A percentile compares a stretch with the other conserved stretches of the same genome.
Conservation (phyloP, 495 filamentous ascomycete species). For the Trichocladium uniseriatum region DNA sequence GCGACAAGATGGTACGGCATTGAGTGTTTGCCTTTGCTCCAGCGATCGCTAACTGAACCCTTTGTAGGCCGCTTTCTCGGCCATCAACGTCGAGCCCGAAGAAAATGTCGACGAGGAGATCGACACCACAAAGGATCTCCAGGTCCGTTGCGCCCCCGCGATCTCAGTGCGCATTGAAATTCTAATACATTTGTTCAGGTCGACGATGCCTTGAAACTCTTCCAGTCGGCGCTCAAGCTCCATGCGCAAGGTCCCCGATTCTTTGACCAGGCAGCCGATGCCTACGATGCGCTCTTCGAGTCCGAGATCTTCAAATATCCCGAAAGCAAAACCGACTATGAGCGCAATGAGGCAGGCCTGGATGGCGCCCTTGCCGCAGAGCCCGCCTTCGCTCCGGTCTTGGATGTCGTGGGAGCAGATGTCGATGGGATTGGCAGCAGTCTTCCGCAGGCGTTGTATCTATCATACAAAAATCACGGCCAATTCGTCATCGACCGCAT, state of each 20-base stretch:
- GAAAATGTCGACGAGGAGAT: slow-evolving; percentile 82
- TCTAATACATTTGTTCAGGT: slow-evolving; percentile 42
- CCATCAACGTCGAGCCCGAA: slow-evolving; percentile 88
- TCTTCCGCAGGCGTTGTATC: slow-evolving; percentile 78
- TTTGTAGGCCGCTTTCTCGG: slow-evolving; percentile 54
- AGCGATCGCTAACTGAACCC: neutral
- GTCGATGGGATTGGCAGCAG: slow-evolving; percentile 68
- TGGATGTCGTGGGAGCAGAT: slow-evolving; percentile 36
- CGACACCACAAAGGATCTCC: slow-evolving; percentile 90
- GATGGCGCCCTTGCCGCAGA: slow-evolving; percentile 34
- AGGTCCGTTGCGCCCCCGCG: slow-evolving; percentile 28
- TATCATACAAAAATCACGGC: slow-evolving; percentile 91
- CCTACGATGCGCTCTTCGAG: slow-evolving; percentile 75
- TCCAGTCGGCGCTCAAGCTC: slow-evolving; percentile 82
- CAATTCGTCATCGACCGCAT: slow-evolving; percentile 77
- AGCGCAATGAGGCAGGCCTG: slow-evolving; percentile 54
- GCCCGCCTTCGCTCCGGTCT: slow-evolving; percentile 27
- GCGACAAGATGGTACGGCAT: slow-evolving; percentile 12
- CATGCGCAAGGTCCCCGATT: slow-evolving; percentile 76
- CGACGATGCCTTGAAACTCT: slow-evolving; percentile 93
- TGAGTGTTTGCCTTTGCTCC: neutral
- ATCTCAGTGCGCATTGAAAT: too few species aligned
- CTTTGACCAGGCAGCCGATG: slow-evolving; percentile 66
- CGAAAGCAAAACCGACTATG: slow-evolving; percentile 71
- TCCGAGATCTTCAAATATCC: slow-evolving; percentile 92